Base-by-base conservation (phyloP, 305 asterid species). In the Stenogyne calaminthoides region DNA sequence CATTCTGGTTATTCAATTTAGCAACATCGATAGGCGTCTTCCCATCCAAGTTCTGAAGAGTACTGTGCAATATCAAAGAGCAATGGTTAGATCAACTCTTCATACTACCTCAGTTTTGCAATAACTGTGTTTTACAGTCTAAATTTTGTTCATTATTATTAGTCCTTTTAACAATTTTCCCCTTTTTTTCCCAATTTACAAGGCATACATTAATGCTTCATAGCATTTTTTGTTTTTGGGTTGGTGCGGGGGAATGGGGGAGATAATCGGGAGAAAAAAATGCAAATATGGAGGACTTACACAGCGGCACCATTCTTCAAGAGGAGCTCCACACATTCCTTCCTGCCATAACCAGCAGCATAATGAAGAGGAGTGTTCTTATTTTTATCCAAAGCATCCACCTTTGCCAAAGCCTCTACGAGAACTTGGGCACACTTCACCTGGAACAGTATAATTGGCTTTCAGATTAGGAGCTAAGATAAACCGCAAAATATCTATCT, bases 1-100 rank as follows among this genome's bases (percentile, higher is more conserved):
- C 99, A 0, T 82, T 77, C 83, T 95, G 99, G 83, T 86, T 89
- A 66, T 95, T 95, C 64, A 93, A 86, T 80, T 93, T 93, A 9
- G 98, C 98, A 18, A 95, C 99, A 1, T 95, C 99, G n/a, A 95
- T 87, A 5, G 98, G 98, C 0, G 99, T 95, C 85, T 95, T 95
- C 1, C 97, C 99, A 67, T 95, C 99, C 88, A 95, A 57, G 82
- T 95, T 95, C 87, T 89, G 97, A 15, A 95, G 97, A 8, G 98
- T 95, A 80, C 99, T 95, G 97, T 64, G 62, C 7, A 51, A 55
- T 57, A 11, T 32, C 36, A 10, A 67, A n/a, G 47, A 44, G 25
- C 36, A 59, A 9, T 34, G 10, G 40, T 49, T 6, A 67, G 49
- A 69, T 34, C 49, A 66, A 49, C 10, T 49, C 22, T 15, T 49